Conservation (phyloP, 2,329 filamentous ascomycete species). For the Hypoxylon sp. region DNA sequence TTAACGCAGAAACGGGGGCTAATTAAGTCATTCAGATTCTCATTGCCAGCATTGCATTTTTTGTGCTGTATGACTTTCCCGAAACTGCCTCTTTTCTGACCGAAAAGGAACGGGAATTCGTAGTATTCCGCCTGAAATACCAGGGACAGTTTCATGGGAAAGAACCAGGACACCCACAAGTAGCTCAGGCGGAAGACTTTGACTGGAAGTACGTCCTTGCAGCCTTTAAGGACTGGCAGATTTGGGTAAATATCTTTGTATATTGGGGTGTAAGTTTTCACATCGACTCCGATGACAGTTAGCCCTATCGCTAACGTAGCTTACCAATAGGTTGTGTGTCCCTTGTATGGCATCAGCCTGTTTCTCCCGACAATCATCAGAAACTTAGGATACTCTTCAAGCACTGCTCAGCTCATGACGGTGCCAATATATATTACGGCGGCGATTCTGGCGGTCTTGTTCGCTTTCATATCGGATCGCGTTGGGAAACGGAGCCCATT, state of each 20-base stretch:
- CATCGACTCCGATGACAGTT: constrained; percentile 5
- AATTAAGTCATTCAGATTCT: constrained; percentile 56
- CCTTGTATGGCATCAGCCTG: constrained; percentile 70
- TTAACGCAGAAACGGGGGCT: no score
- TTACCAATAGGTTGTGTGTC: constrained; percentile 62
- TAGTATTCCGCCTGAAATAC: constrained; percentile 77
- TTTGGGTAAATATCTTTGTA: constrained; percentile 72
- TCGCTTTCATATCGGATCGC: constrained; percentile 70
- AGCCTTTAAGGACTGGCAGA: constrained; percentile 86
- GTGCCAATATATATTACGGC: constrained; percentile 74
- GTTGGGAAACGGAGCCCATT: constrained; percentile 69
- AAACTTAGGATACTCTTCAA: constrained; percentile 69
- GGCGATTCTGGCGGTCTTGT: constrained; percentile 69
- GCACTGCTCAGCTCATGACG: constrained; percentile 75
- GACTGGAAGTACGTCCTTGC: constrained; percentile 81
- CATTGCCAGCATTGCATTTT: constrained; percentile 77
- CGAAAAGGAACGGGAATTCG: constrained; percentile 77
- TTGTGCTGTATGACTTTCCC: constrained; percentile 84
- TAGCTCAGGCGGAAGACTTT: constrained; percentile 81
- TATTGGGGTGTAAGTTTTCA: constrained; percentile 73
- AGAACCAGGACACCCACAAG: constrained; percentile 47
- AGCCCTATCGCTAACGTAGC: constrained; percentile 22
- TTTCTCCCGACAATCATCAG: constrained; percentile 76
- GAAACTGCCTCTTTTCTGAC: constrained; percentile 83
- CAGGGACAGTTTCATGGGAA: constrained; percentile 71